These are phyloP conservation scores for Aspergillus piperis DNA, from an alignment of 2,329 filamentous ascomycete species.

Conservation along the genomic window DNA sequence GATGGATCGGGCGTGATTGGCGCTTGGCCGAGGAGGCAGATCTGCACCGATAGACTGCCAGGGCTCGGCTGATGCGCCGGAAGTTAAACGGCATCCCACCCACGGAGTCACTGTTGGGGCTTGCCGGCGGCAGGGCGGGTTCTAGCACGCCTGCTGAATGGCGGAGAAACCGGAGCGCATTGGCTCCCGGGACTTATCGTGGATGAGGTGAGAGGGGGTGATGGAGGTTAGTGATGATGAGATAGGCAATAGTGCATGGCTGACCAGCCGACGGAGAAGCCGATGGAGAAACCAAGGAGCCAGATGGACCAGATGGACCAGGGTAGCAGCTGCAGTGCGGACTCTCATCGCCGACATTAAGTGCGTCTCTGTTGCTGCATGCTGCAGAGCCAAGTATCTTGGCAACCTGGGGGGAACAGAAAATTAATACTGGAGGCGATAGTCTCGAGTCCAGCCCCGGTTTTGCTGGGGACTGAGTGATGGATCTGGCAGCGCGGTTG, in stretches of 20 bases:
- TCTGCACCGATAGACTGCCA: constrained; percentile 7
- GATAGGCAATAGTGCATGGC: background rate
- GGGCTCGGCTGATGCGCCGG: constrained; percentile 9
- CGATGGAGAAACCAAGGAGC: background rate
- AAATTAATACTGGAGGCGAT: background rate
- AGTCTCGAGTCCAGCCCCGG: background rate
- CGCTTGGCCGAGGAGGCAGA: background rate
- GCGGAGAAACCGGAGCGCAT: constrained; percentile 6
- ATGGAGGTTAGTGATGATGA: background rate
- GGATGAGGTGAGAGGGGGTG: background rate
- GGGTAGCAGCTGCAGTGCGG: constrained; percentile 3
- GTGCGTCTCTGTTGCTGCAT: background rate
- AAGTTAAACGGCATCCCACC: constrained; percentile 5
- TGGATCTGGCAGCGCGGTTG: too few relatives aligned
- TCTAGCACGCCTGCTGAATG: background rate
- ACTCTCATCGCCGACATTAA: constrained; percentile 10
- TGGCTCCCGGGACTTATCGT: constrained; percentile 1
- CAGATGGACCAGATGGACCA: background rate
- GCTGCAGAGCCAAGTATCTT: constrained; percentile 10
- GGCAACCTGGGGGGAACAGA: background rate
- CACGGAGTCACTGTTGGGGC: background rate
- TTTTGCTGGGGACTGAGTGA: background rate
- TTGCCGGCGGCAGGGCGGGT: background rate
- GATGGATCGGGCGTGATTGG: background rate
- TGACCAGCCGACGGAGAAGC: background rate